Evolutionary conservation across 352 stramenopile genomes (phyloP), one percentile per base, ranked within the genome.

Genomic region (Pythium folliculosum): DNA sequence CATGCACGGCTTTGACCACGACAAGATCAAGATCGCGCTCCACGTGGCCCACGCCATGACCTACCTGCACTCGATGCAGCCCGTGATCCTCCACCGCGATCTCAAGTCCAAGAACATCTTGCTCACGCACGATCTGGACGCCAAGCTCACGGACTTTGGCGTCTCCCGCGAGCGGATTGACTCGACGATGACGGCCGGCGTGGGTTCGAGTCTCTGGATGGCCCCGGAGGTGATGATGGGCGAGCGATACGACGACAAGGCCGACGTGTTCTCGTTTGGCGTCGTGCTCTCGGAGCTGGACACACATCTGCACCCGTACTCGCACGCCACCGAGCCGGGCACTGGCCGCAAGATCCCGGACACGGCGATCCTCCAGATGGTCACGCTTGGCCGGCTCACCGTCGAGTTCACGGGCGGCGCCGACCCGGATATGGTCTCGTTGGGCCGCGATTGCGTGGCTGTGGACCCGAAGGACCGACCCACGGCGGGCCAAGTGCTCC

Each of bases 211-310:
- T 67, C 27, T 69, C 22, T 69, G 62, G 62, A 69, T 69, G 62
- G 54, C 61, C 69, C 58, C 72, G 0, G 72, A 82, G 37, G 73
- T 82, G 5, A 77, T 83, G 73, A 53, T 77, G 30, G 69, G 75
- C 45, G 57, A 76, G 45, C 62, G 78, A 22, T 71, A 73, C 55
- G 56, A 62, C 50, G 67, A 64, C 7, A 72, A 66, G 27, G 86
- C 87, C n/a, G 88, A 96, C 60, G 76, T 96, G 50, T 96, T 92
- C 80, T 93, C 85, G 63, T 95, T 92, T 50, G 88, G 88, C 62
- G 85, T 94, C 60, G 84, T 96, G 60, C 74, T 96, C 43, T 78
- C 66, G 0, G 76, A 80, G 22, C 43, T 78, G 13, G 76, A 80
- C 49, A 62, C 67, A 3, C 73, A 77, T 23, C 43, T 35, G 38